Base-by-base conservation (phyloP, 495 filamentous ascomycete genomes). In the Tuber aestivum region DNA sequence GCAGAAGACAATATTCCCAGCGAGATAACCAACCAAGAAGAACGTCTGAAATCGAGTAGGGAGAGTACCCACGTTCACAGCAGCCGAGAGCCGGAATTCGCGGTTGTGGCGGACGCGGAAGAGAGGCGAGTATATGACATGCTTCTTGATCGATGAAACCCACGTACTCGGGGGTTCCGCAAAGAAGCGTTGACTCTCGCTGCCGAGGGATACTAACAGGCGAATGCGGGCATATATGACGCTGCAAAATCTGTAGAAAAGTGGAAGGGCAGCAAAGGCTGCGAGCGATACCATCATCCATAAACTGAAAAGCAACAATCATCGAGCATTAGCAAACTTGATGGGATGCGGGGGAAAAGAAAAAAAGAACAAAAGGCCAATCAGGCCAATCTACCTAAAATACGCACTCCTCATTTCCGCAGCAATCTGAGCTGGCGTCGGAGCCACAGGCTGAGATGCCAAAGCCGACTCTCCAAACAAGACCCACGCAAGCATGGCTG, bases 41-140 rank as follows among this genome's bases (percentile, higher is more conserved):
- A 94, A 83, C 7, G 91, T 89, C 79, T 99, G 94, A 79, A 97
- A 90, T 41, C 95, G 86, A 6, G 93, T 92, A 1, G 95, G 95
- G 27, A 99, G 85, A 0, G 94, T 97, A 65, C 95, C 95, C 71
- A 97, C 90, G 78, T 92, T 93, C 82, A 97, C 77, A n/a, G 93
- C 94, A 16, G 88, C 87, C 42, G 92, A 94, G n/a, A 99, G 85
- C 81, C 93, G 91, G 77, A 98, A 87, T 83, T 97, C 93, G 41
- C 91, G 87, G 79, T 97, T 97, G 83, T 97, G 95, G 79, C 94
- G 87, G 80, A 94, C 93, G 41, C 87, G 88, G 78, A 91, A 90
- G 37, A 98, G 84, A 32, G 95, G 95, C 7, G 95, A 89, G 80
- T 95, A 94, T 1, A 95, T 84, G 3, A 98, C 70, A 79, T 95